These are phyloP conservation scores for Anisodus tanguticus DNA, from an alignment of 257 asterid species.

Conservation along the genomic window DNA sequence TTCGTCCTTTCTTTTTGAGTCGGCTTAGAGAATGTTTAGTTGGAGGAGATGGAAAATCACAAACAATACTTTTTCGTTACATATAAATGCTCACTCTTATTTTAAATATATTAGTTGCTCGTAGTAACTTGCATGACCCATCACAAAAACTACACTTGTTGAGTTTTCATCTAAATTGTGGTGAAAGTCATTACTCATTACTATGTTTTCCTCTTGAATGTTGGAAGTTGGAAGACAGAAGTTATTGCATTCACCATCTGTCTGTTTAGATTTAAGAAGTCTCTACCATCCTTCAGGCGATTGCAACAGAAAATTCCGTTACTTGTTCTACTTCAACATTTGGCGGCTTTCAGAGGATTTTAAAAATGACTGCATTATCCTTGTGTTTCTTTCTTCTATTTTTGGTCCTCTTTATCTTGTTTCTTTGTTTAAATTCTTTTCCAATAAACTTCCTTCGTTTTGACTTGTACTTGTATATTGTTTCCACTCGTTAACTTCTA, in stretches of 20 bases:
- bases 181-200: not conserved
- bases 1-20: not conserved
- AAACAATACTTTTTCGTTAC: not conserved
- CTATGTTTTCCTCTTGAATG: not conserved
- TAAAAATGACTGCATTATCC: not conserved
- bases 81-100: not conserved
- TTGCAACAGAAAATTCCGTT: not conserved
- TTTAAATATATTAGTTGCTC: not conserved
- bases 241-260: not conserved
- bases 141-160: not conserved
- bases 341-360: not conserved
- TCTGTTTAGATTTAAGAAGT: not conserved
- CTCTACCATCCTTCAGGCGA: not conserved
- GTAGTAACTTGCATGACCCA: not conserved
- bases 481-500: not conserved
- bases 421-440: not conserved
- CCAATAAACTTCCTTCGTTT: not conserved
- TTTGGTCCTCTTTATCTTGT: not conserved
- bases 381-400: not conserved
- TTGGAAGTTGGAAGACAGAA: not conserved
- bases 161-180: not conserved
- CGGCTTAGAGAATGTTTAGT: not conserved
- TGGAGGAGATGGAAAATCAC: not conserved
- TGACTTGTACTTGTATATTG: not conserved
- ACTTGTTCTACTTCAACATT: not conserved